These are phyloP conservation scores for Moringa oleifera DNA, from an alignment of 345 rosid species.

Conservation along the genomic window DNA sequence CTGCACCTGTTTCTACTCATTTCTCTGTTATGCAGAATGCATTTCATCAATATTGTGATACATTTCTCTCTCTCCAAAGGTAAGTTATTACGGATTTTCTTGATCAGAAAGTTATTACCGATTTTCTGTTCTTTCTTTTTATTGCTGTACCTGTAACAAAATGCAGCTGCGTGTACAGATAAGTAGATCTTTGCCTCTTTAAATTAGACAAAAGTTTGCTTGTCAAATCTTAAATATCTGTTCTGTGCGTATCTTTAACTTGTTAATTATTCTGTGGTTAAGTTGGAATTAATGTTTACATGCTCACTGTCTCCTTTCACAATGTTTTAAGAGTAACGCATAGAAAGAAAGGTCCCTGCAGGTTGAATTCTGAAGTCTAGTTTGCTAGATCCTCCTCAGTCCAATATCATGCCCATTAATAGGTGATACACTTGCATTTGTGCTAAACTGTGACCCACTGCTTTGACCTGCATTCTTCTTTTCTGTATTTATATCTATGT, in stretches of 20 bases:
- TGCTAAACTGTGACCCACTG: too few species aligned
- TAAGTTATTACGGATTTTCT: conserved; percentile 18
- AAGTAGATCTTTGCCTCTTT: too few species aligned
- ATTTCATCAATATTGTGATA: conserved; percentile 49
- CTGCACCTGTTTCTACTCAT: conserved; percentile 29
- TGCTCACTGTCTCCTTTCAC: too few species aligned
- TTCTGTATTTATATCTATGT: not conserved
- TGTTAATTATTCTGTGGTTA: not conserved
- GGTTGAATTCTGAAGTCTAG: too few species aligned
- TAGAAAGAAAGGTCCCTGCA: too few species aligned
- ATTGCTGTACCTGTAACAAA: conserved; percentile 3
- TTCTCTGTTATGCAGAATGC: conserved; percentile 49
- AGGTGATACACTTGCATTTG: too few species aligned
- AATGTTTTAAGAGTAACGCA: too few species aligned
- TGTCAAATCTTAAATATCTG: not conserved
- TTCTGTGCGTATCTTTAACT: too few species aligned
- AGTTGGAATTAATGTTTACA: not conserved
- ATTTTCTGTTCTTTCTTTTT: conserved; percentile 17
- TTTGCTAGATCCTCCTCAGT: not conserved
- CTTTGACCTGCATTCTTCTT: not conserved
- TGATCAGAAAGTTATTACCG: too few species aligned
- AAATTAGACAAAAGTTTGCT: not conserved
- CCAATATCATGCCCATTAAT: conserved; percentile 4
- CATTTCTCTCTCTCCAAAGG: conserved; percentile 44
- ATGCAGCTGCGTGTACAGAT: too few species aligned